Base-by-base conservation (phyloP, 2,329 filamentous ascomycete species). In the Botrytis cinerea region DNA sequence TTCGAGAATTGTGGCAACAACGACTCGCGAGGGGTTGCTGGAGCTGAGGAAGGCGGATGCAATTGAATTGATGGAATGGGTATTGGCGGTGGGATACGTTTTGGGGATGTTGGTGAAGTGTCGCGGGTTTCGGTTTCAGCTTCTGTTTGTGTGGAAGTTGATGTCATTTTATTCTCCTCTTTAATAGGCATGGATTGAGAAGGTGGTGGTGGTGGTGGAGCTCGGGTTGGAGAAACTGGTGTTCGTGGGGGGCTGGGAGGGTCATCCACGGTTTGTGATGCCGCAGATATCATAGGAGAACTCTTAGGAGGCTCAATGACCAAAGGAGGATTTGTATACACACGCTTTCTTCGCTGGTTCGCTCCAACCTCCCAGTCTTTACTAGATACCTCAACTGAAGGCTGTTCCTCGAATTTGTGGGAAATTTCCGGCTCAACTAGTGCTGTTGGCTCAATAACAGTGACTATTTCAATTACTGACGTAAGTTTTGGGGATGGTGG, bases 61-160 rank as follows among this genome's bases (percentile, higher is more conserved):
- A 99, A 93, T 73, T 93, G 92, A 80, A 99, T 99, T 76, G 91
- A 94, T 0, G 78, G 91, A 93, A 98, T 92, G 76, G 84, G 83
- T 73, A 83, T 82, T 16, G 82, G 83, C 75, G 77, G 79, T 62
- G 78, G 74, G 22, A 77, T 72, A 71, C 77, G 75, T 73, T 64
- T 78, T 57, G 77, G 75, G 54, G 78, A 76, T 63, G 73, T 75
- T 28, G 75, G 68, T 59, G 73, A 70, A 35, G 74, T 66, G 63
- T 87, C 86, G 35, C 4, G 35, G 20, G 28, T 40, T 68, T 75
- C 74, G 32, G 71, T 61, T 62, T 74, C 73, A 25, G 75, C 64
- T 66, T 87, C 86, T 0, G 91, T 93, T 81, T 93, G 91, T 0
- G 90, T 93, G 2, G 86, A 87, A 16, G 84, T 84, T 14, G 88